Evolutionary conservation across 2,329 filamentous ascomycete genomes (phyloP).

Genomic region (Didymella exigua): DNA sequence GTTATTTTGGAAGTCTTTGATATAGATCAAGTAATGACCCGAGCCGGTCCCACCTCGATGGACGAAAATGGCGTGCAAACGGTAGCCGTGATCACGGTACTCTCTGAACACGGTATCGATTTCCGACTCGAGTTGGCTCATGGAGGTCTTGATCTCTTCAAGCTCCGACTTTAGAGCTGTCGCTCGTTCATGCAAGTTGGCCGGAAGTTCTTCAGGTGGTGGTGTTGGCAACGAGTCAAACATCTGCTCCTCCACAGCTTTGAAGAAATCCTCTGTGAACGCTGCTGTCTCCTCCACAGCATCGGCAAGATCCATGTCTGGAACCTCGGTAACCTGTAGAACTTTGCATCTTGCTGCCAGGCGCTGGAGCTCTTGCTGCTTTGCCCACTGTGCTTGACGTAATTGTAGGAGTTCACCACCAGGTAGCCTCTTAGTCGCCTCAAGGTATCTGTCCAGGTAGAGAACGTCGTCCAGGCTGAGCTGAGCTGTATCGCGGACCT

Average conservation of each 20-base stretch:
- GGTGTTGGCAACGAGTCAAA: conserved; percentile 22
- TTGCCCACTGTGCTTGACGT: conserved; percentile 74
- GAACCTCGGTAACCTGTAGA: conserved; percentile 46
- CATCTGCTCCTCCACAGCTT: conserved; percentile 7
- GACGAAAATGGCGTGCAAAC: conserved; percentile 89
- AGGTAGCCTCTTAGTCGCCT: conserved; percentile 34
- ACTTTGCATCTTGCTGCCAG: conserved; percentile 57
- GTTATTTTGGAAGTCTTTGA: conserved; percentile 80
- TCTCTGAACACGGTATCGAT: conserved; percentile 66
- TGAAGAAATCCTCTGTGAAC: conserved; percentile 21
- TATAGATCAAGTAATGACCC: conserved; percentile 97
- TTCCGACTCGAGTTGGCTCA: conserved; percentile 55
- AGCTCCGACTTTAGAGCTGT: conserved; percentile 33
- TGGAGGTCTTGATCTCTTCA: conserved; percentile 40
- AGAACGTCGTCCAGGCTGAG: conserved; percentile 80
- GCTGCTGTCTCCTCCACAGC: conserved; percentile 41
- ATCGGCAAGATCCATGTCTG: conserved; percentile 34
- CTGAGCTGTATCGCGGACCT: conserved; percentile 60
- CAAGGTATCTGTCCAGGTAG: conserved; percentile 82
- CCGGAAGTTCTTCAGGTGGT: conserved; percentile 29
- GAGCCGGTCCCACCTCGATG: conserved; percentile 70
- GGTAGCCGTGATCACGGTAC: conserved; percentile 72
- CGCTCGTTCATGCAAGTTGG: conserved; percentile 29
- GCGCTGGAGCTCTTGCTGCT: conserved; percentile 67
- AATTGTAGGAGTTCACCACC: conserved; percentile 61